Conservation (phyloP, 108 stramenopile genomes). For the Pseudonitzschia delicatissima region DNA sequence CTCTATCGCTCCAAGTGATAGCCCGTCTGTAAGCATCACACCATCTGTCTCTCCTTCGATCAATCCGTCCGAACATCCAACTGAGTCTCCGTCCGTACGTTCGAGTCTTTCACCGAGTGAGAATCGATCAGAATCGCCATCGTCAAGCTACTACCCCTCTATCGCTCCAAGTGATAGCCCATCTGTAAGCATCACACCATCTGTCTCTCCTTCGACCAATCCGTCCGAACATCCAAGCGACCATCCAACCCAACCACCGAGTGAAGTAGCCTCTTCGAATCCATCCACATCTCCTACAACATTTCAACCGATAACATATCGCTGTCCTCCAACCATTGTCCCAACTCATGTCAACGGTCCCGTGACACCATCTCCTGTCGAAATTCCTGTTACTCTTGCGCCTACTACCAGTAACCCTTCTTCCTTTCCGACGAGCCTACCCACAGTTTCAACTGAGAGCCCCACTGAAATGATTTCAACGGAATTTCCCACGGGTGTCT, state of each 20-base stretch:
- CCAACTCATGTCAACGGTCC: background rate
- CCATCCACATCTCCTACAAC: background rate
- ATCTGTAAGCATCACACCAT: background rate
- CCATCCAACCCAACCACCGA: background rate
- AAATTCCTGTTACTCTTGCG: background rate
- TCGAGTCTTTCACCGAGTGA: background rate
- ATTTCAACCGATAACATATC: background rate
- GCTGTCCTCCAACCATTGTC: background rate
- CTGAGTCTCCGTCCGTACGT: background rate
- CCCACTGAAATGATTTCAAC: background rate
- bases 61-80: background rate
- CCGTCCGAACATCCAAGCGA: background rate
- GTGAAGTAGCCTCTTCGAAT: background rate
- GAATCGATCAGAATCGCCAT: background rate
- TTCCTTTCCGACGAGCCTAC: background rate
- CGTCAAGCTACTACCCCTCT: background rate
- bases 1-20: background rate
- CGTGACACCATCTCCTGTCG: constrained; percentile 5
- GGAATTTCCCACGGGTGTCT: background rate
- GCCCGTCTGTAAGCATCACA: background rate
- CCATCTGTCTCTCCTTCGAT: background rate
- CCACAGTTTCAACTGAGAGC: background rate
- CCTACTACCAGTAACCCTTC: background rate
- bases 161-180: background rate
- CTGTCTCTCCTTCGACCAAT: background rate